A percentile compares a stretch with the other conserved stretches of the same genome.
Conservation (phyloP, 176 grass and related monocot species). For the Oryza meyeriana region DNA sequence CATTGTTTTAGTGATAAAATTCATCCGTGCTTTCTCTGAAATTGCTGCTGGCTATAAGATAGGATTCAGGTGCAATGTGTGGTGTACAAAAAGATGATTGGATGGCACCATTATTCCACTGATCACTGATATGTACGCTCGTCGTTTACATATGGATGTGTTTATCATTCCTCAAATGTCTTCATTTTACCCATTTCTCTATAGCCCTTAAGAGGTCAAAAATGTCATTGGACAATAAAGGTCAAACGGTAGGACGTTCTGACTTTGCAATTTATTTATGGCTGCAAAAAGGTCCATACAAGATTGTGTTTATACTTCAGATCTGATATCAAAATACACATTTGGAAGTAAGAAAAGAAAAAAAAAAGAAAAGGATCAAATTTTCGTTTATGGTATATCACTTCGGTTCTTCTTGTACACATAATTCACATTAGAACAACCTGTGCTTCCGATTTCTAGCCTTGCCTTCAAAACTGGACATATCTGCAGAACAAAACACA, state of each 20-base stretch:
- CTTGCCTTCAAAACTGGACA: conserved; percentile 26
- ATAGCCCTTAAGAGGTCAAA: neutral
- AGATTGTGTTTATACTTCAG: neutral
- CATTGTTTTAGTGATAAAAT: neutral
- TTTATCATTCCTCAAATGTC: neutral
- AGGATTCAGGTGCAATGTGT: neutral
- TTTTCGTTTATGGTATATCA: neutral
- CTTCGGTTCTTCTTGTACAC: neutral
- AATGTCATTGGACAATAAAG: conserved; percentile 18
- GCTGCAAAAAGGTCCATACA: neutral
- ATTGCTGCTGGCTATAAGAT: neutral
- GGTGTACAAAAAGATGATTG: neutral
- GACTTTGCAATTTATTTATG: neutral
- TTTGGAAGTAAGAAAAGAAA: neutral
- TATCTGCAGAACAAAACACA: conserved; percentile 18
- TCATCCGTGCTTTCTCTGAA: neutral
- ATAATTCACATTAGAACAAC: conserved; percentile 11
- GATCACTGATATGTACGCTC: neutral
- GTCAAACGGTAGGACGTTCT: neutral
- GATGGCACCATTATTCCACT: neutral
- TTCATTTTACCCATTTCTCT: neutral
- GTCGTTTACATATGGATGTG: neutral
- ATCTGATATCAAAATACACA: neutral
- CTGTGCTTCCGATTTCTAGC: conserved; percentile 10
- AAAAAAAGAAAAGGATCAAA: neutral